Base-by-base conservation (phyloP, 257 asterid genomes). In the Anisodus tanguticus region DNA sequence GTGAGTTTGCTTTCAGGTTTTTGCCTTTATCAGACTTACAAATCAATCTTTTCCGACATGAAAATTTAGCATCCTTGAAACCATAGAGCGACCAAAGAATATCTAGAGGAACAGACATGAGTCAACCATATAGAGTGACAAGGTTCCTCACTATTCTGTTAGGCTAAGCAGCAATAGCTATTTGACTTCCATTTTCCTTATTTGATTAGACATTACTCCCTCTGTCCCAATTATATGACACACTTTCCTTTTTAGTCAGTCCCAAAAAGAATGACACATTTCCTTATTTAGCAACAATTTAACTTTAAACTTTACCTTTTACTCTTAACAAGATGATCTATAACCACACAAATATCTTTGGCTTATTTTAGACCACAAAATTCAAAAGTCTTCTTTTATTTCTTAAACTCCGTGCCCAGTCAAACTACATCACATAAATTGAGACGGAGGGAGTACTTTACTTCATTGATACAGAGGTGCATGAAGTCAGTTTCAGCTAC, bases 381-480 rank as follows among this genome's bases (percentile, higher is more conserved):
- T 31, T 31, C 35, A 31, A 31, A 31, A 31, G 35, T 31, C 35
- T 31, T 31, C 35, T 1, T 31, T 31, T 31, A 31, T 31, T 31
- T 31, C 35, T 31, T 31, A 31, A 31, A 1, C 35, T 31, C 35
- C 35, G 35, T 31, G 35, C 35, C 35, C 35, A 31, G 35, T 31
- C 35, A 31, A 31, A 31, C 35, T 31, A 31, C 35, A 31, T 31
- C 35, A 31, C 35, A 31, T 31, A 31, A 31, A 31, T 31, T 31
- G 35, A 1, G 35, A 31, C 35, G 35, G 35, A 31, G 35, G 35
- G 35, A 31, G 35, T 31, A 31, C 10, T 77, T 53, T 53, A 49
- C 11, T 77, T 53, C 81, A 77, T 31, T 53, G 64, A 53, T 77
- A 77, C 19, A 77, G 31, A 77, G 22, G 17, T 76, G 81, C 45